Evolutionary conservation across 805 yeast species (phyloP), one percentile per base, ranked within the genome.

Genomic region (Pichia scutulata): DNA sequence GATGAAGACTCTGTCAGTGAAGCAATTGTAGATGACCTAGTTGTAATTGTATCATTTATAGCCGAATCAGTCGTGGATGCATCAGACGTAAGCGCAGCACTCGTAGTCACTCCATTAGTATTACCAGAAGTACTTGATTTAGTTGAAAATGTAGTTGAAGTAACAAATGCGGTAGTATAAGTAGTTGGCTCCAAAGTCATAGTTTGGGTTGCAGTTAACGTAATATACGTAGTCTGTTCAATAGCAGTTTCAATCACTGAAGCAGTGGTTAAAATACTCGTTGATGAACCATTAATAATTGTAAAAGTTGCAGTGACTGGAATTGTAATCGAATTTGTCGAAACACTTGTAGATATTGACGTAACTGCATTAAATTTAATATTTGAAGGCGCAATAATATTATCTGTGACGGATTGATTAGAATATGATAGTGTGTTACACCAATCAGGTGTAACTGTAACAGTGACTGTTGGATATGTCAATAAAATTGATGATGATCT

Each of bases 231-330:
- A 19, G 44, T 41, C 22, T 42, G 51, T 9, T 47, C 54, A n/a
- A 52, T 21, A 9, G 61, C 61, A 1, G 69, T 65, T 37, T 60
- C 62, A 43, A 61, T 26, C 22, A 54, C 56, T 1, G 70, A 60
- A 23, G 68, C 53, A 14, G 70, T 62, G 39, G 69, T 61, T 22
- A 61, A 41, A 24, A 58, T 60, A 12, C 66, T 56, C 25, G 60
- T 39, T 9, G 61, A 54, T 9, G 65, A 59, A 25, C 70, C 70
- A 14, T 58, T 53, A 18, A 69, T 61, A 47, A 66, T 49, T 14
- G 70, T 60, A 44, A 68, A 52, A 2, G 68, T 62, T 10, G 65
- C 64, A 37, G 63, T 60, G 30, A 66, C 52, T 43, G 71, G 67
- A 41, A 66, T 19, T 16, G 67, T 65, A 28, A 61, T 22, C 22